Evolutionary conservation across 1,139 yeast species (phyloP).

Genomic region (Debaryomyces udenii): DNA sequence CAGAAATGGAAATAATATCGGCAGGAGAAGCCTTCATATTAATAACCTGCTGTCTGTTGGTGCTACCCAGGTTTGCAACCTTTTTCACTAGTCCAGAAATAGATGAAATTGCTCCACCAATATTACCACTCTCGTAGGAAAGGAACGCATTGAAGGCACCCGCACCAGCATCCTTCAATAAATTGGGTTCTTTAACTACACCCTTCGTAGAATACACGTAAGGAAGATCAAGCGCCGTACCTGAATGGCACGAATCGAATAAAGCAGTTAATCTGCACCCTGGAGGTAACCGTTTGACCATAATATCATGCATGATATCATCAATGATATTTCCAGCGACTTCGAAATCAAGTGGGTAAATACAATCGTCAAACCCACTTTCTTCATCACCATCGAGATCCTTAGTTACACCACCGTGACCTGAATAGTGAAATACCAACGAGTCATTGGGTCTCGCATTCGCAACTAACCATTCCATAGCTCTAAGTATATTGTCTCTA

Average conservation of each 20-base stretch:
- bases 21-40: slow-evolving; percentile 80
- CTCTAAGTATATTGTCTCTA: slow-evolving; percentile 74
- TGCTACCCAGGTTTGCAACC: slow-evolving; percentile 30
- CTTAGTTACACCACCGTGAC: slow-evolving; percentile 87
- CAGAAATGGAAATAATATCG: slow-evolving; percentile 83
- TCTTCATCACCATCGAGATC: slow-evolving; percentile 91
- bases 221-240: slow-evolving; percentile 88
- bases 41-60: slow-evolving; percentile 34
- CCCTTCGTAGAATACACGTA: slow-evolving; percentile 91
- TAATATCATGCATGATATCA: slow-evolving; percentile 79
- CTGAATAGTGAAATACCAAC: slow-evolving; percentile 84
- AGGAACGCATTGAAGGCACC: slow-evolving; percentile 73
- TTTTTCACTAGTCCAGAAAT: slow-evolving; percentile 53
- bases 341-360: slow-evolving; percentile 89
- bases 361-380: slow-evolving; percentile 85
- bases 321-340: slow-evolving; percentile 74
- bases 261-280: slow-evolving; percentile 89
- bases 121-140: slow-evolving; percentile 74
- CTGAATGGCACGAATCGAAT: slow-evolving; percentile 93
- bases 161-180: slow-evolving; percentile 81
- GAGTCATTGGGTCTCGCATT: slow-evolving; percentile 89
- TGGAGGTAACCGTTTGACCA: slow-evolving; percentile 76
- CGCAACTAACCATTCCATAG: slow-evolving; percentile 87
- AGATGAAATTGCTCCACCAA: slow-evolving; percentile 51
- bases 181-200: slow-evolving; percentile 83